Evolutionary conservation across 192 early-diverging fungal genomes (phyloP), one percentile per base, ranked within the genome.

Genomic region (Paraglomus brasilianum): DNA sequence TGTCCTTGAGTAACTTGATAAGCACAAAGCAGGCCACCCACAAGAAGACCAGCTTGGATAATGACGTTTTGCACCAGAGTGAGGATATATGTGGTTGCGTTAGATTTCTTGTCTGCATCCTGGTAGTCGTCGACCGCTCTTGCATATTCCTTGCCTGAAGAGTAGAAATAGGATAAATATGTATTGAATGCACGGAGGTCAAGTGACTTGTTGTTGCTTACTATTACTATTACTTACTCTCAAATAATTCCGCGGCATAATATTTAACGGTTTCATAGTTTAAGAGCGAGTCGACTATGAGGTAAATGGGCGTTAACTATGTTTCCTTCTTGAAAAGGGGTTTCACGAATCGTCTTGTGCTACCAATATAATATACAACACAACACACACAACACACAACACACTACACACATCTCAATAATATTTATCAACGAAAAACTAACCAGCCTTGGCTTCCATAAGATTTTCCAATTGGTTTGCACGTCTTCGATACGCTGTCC

Each of bases 231-330:
- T n/a, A 78, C 19, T 77, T 65, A 43, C 87, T 77, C 74, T 95
- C 93, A 69, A 85, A 94, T n/a, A 64, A 40, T 78, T 94, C 93
- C 63, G 87, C 89, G 63, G 87, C 88, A 80, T 89, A 95, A 76
- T 93, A 92, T 79, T 95, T 95, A 74, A 95, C 93, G 0, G 93
- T 95, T 74, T 95, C 93, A 81, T 90, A 92, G 77, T 95, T 95
- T 24, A 91, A 78, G 53, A 95, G 74, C 46, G 92, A 95, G 69
- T 95, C 93, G 1, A 92, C 90, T 5, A 30, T 79, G 5, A 86
- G 86, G 3, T 30, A 30, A 30, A 30, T n/a, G n/a, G 30, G 3
- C 30, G 30, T 30, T 30, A 30, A n/a, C n/a, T n/a, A n/a, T n/a
- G n/a, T n/a, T n/a, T n/a, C n/a, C n/a, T n/a, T n/a, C n/a, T n/a